Percentiles rank a stretch among this genome's conserved stretches.
Conservation (phyloP, 2,329 filamentous ascomycete genomes). For the Cladosporium oxysporum region DNA sequence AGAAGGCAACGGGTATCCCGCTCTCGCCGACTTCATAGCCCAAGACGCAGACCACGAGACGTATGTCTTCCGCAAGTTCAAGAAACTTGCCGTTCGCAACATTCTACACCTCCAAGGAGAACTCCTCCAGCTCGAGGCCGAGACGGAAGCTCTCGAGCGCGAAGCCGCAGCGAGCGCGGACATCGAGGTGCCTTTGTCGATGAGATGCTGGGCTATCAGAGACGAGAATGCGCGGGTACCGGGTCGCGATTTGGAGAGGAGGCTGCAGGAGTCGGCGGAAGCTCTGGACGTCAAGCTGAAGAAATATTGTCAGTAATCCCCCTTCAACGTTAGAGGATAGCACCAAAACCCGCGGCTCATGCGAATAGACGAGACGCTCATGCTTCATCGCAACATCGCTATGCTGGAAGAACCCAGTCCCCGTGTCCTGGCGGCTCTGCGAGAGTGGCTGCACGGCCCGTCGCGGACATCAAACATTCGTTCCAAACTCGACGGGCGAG, state of each 20-base stretch:
- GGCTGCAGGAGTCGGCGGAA: neutral
- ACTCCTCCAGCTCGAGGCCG: conserved; percentile 8
- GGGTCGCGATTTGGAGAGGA: neutral
- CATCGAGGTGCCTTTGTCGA: neutral
- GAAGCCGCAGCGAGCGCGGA: neutral
- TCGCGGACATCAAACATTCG: neutral
- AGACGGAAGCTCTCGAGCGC: neutral
- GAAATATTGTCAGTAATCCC: neutral
- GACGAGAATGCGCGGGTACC: neutral
- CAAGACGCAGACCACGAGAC: conserved; percentile 23
- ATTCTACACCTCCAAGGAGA: conserved; percentile 20
- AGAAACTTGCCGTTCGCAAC: conserved; percentile 7
- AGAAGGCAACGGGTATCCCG: neutral
- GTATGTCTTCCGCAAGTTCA: conserved; percentile 23
- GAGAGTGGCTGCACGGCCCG: neutral
- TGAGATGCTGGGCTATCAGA: neutral
- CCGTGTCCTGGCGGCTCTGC: neutral
- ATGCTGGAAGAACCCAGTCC: conserved; percentile 3
- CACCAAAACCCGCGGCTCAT: too few relatives aligned
- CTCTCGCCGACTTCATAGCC: conserved; percentile 17
- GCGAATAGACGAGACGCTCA: conserved; percentile 11
- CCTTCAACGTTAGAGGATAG: too few relatives aligned
- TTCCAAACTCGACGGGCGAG: neutral
- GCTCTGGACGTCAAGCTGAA: neutral
- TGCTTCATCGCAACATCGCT: conserved; percentile 7